Percentiles rank a stretch among this genome's conserved stretches.
Evolutionary conservation across 2,329 filamentous ascomycete species (phyloP).

Genomic region (Penicillium freii): DNA sequence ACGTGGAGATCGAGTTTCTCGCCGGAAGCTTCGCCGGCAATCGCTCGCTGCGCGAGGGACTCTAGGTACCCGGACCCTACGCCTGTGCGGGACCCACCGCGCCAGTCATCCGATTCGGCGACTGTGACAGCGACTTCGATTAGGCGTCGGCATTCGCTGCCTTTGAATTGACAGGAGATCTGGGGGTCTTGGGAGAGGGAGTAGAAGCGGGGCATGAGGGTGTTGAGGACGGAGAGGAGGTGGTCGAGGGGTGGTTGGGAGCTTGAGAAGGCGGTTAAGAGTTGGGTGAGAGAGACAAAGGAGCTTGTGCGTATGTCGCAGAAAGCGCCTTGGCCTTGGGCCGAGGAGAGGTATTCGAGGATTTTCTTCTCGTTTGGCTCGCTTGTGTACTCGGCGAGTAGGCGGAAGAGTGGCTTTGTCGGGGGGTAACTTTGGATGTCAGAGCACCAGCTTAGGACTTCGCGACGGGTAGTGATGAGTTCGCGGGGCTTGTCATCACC

Average conservation of each 20-base stretch:
- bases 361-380: slow-evolving; percentile 85
- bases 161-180: slow-evolving; percentile 67
- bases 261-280: slow-evolving; percentile 89
- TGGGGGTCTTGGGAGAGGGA: slow-evolving; percentile 95
- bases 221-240: slow-evolving; percentile 75
- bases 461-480: slow-evolving; percentile 83
- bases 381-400: slow-evolving; percentile 80
- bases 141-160: slow-evolving; percentile 70
- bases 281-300: slow-evolving; percentile 78
- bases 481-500: slow-evolving; percentile 82
- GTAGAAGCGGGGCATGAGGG: slow-evolving; percentile 97
- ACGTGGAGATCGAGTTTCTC: slow-evolving; percentile 65
- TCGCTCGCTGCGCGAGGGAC: slow-evolving; percentile 70
- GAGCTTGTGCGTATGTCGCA: slow-evolving; percentile 91
- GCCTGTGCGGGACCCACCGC: slow-evolving; percentile 68
- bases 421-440: slow-evolving; percentile 92
- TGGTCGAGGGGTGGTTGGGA: slow-evolving; percentile 81
- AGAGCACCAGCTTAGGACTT: slow-evolving; percentile 92
- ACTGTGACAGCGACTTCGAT: slow-evolving; percentile 97
- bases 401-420: slow-evolving; percentile 78
- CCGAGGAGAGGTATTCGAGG: slow-evolving; percentile 78
- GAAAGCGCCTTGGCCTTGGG: slow-evolving; percentile 86
- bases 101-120: slow-evolving; percentile 82
- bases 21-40: slow-evolving; percentile 59
- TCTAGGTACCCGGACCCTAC: slow-evolving; percentile 94